phyloP scores from a whole-genome alignment of 192 early-diverging fungal species.

The Gonapodya sp. region DNA sequence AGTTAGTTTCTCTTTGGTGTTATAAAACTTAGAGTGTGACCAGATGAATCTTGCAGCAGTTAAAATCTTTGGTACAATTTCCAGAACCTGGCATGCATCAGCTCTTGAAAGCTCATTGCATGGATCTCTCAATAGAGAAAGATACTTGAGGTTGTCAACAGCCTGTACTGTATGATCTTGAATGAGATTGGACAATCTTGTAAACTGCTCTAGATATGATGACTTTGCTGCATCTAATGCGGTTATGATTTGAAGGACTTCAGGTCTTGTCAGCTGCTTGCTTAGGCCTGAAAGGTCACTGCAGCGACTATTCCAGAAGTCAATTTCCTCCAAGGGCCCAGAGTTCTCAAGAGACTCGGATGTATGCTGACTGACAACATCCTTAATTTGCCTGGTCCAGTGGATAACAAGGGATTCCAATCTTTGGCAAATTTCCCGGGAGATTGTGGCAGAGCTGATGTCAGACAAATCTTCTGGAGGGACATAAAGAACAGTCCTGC shows the following conservation, averaged over 20 bases:
- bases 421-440: conserved; percentile 48
- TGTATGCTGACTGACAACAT: conserved; percentile 53
- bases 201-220: conserved; percentile 51
- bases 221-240: conserved; percentile 46
- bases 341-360: conserved; percentile 37
- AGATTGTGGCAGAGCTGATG: conserved; percentile 27
- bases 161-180: conserved; percentile 52
- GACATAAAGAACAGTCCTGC: conserved; percentile 53
- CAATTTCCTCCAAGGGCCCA: conserved; percentile 53
- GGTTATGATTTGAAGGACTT: conserved; percentile 40
- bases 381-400: conserved; percentile 59
- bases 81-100: conserved; percentile 40
- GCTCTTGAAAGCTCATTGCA: conserved; percentile 35
- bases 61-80: conserved; percentile 40
- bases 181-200: conserved; percentile 45
- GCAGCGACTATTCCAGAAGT: conserved; percentile 49
- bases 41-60: conserved; percentile 50
- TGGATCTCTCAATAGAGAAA: conserved; percentile 39
- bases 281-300: conserved; percentile 55
- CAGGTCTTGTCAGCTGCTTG: conserved; percentile 40
- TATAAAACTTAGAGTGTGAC: conserved; percentile 52
- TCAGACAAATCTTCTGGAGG: conserved; percentile 35
- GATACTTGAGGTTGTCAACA: conserved; percentile 56
- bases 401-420: conserved; percentile 47
- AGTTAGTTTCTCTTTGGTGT: conserved; percentile 49